Evolutionary conservation across 2,329 filamentous ascomycete genomes (phyloP), one percentile per base, ranked within the genome.

Genomic region (Penicillium sp.): DNA sequence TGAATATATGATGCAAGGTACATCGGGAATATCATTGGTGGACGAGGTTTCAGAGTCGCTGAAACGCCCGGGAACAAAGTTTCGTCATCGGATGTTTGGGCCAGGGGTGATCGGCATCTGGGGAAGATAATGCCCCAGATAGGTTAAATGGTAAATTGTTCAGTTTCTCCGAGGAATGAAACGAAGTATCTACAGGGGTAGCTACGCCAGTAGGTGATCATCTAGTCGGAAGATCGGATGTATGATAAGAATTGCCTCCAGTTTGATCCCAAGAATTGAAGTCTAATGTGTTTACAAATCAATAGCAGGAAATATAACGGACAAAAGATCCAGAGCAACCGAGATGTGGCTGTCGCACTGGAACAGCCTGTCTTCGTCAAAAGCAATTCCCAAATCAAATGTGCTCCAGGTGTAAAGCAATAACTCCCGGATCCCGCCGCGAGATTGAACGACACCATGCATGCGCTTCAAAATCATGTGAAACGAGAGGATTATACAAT

Each of bases 261-360:
- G 36, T 23, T 46, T 40, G 40, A 44, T 40, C 44, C 45, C 40
- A 36, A 44, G 45, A 48, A 57, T 34, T 28, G 42, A 50, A 55
- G 45, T 60, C 56, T 58, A 58, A 47, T 30, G n/a, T 37, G 42
- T 54, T 47, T 51, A 47, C 42, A 52, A 56, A 44, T 41, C 32
- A 36, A 37, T 50, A 52, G 46, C 22, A 34, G 12, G 42, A 30
- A 42, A 39, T 37, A 37, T 32, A 44, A 32, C 25, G 26, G 37
- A 42, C 15, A 47, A 45, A 40, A 34, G 31, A 42, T 12, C 31
- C 20, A 33, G 17, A 42, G 29, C 32, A 30, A 29, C 13, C 31
- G 28, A 29, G 26, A 20, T 13, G 23, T 12, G 32, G 12, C n/a
- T 12, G 18, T n/a, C n/a, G n/a, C n/a, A 9, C 5, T 22, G 18